Percentiles rank a stretch among this genome's conserved stretches.
Evolutionary conservation across 768 basidiomycete genomes (phyloP).

Genomic region (Coprinopsis strossmayeri): DNA sequence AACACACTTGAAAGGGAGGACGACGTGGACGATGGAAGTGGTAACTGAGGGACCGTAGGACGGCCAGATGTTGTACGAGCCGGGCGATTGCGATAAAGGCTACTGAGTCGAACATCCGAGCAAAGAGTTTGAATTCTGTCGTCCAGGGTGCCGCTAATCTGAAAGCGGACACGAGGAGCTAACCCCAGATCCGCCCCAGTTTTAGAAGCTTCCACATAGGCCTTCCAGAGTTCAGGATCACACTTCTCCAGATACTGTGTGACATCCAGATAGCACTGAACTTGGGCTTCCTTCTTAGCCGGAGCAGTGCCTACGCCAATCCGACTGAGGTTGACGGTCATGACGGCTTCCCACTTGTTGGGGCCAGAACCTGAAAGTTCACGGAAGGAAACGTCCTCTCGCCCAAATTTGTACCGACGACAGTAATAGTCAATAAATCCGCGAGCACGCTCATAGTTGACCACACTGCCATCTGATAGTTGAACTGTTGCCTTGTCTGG

Average conservation of each 20-base stretch:
- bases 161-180: conserved; percentile 63
- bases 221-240: conserved; percentile 74
- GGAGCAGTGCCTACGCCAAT: conserved; percentile 74
- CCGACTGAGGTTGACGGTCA: conserved; percentile 68
- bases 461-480: conserved; percentile 57
- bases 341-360: conserved; percentile 61
- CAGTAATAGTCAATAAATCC: conserved; percentile 97
- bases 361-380: conserved; percentile 21
- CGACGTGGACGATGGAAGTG: too few relatives aligned
- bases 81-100: conserved; percentile 63
- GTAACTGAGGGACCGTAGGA: too few relatives aligned
- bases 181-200: conserved; percentile 64
- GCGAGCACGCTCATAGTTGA: conserved; percentile 68
- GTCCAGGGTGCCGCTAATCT: conserved; percentile 55
- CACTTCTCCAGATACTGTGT: conserved; percentile 80
- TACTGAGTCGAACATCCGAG: conserved; percentile 54
- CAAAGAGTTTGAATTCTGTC: conserved; percentile 69
- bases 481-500: conserved; percentile 17
- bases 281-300: conserved; percentile 67
- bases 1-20: too few relatives aligned
- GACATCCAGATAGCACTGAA: conserved; percentile 81
- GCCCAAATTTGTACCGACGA: conserved; percentile 63
- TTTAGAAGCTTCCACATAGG: conserved; percentile 55
- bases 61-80: conserved; percentile 2
- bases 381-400: conserved; percentile 61